Evolutionary conservation across 2,329 filamentous ascomycete species (phyloP).

Genomic region (Xylaria arbuscula): DNA sequence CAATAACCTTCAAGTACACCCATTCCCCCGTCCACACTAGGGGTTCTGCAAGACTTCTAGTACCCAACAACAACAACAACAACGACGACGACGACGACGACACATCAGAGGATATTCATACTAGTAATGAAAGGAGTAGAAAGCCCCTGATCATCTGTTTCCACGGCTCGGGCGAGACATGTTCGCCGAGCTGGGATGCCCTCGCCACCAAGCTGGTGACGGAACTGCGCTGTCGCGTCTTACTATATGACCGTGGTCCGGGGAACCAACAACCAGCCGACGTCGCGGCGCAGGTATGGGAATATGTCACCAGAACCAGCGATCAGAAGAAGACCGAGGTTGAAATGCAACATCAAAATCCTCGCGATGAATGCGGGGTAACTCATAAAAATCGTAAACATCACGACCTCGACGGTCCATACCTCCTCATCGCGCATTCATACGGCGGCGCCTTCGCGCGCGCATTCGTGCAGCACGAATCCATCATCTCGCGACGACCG

Average conservation of each 20-base stretch:
- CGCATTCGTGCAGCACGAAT: constrained; percentile 40
- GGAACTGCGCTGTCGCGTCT: constrained; percentile 38
- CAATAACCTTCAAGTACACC: neutral
- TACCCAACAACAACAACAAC: constrained; percentile 6
- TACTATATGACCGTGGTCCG: constrained; percentile 43
- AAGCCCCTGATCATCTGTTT: constrained; percentile 48
- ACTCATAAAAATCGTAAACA: neutral
- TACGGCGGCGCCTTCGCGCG: constrained; percentile 49
- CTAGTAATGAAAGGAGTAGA: neutral
- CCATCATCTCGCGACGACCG: neutral
- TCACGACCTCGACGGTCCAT: constrained; percentile 36
- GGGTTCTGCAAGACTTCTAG: constrained; percentile 3
- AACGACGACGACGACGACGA: neutral
- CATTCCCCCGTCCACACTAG: neutral
- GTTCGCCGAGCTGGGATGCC: constrained; percentile 44
- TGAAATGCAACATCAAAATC: neutral
- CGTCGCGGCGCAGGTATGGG: constrained; percentile 39
- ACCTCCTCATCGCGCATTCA: constrained; percentile 48
- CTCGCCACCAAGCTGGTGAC: constrained; percentile 37
- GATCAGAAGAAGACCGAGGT: neutral
- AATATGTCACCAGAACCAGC: constrained; percentile 27
- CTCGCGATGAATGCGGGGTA: neutral
- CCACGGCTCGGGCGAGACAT: constrained; percentile 48
- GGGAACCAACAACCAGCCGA: constrained; percentile 29
- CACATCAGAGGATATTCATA: neutral